Percentiles rank a stretch among this genome's conserved stretches.
phyloP scores from a whole-genome alignment of 495 filamentous ascomycete species.

The Annulohypoxylon moriforme region DNA sequence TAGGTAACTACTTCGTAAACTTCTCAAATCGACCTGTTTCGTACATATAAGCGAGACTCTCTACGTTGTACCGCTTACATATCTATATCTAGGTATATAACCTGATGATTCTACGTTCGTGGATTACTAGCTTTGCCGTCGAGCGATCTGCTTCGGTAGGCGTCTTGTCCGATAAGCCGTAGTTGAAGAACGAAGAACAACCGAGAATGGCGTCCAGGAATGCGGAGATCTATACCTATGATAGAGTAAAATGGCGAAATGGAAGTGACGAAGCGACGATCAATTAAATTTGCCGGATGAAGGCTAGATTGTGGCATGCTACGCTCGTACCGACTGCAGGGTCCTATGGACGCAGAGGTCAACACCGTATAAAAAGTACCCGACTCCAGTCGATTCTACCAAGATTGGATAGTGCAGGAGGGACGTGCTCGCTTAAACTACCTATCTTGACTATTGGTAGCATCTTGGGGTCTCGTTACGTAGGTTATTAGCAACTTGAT shows the following conservation, averaged over 20 bases:
- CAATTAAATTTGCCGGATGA: constrained; percentile 45
- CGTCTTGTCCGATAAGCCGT: constrained; percentile 11
- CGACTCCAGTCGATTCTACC: background rate
- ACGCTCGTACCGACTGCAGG: constrained; percentile 31
- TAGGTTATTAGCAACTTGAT: constrained; percentile 9
- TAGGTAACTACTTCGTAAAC: constrained; percentile 31
- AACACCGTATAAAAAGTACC: constrained; percentile 18
- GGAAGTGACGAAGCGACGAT: constrained; percentile 36
- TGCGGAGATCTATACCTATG: constrained; percentile 31
- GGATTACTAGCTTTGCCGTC: background rate
- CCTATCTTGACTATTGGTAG: constrained; percentile 22
- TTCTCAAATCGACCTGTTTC: constrained; percentile 2
- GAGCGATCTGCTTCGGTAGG: background rate
- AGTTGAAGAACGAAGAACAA: constrained; percentile 22
- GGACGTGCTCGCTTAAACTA: constrained; percentile 11
- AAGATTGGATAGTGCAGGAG: background rate
- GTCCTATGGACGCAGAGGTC: constrained; percentile 21
- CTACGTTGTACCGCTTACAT: constrained; percentile 8
- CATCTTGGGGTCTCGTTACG: constrained; percentile 14
- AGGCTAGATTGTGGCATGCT: constrained; percentile 25
- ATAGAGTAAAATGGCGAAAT: constrained; percentile 27
- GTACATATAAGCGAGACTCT: constrained; percentile 7
- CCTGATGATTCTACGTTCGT: constrained; percentile 3
- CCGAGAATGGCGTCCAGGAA: background rate
- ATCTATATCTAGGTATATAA: background rate